Evolutionary conservation across 805 yeast genomes (phyloP), one percentile per base, ranked within the genome.

Genomic region (Lipomyces sp.): DNA sequence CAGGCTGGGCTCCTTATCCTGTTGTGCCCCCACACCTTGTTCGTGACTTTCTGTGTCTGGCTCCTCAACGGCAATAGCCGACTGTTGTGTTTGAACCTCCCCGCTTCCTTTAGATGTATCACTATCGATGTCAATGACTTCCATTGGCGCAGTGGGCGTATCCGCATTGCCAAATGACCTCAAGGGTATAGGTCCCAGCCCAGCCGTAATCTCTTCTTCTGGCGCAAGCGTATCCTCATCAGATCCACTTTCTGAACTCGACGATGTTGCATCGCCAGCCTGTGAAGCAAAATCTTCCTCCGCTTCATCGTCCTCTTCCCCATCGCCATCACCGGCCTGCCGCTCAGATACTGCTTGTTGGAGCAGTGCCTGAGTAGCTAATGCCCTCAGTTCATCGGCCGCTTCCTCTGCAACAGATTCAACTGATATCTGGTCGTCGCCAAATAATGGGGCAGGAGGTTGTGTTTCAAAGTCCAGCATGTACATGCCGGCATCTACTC

Each of bases 181-280:
- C 48, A 42, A 15, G 7, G 24, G n/a, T 18, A 37, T 39, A 13
- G 15, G 30, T 8, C 6, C 34, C 33, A 42, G 30, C 7, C 24
- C 18, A 15, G 24, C 2, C 11, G 37, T 18, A 24, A 6, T 32
- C 33, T 15, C 54, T 3, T 58, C 54, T 3, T 18, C 60, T 0
- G 7, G 4, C 35, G 11, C 54, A n/a, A 11, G 10, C 33, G 2
- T 30, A n/a, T 5, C 30, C 7, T 60, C 33, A 13, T 39, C 35
- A 10, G 48, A 42, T 42, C 48, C 24, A n/a, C 48, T 42, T 3
- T 11, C 62, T 45, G 34, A 24, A 24, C 24, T 11, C n/a, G 33
- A 32, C 15, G 48, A 34, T 55, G 13, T 32, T 29, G 39, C 62
- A 13, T 62, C 62, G 7, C 50, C 60, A 37, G 24, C 60, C 53